Conservation (phyloP, 129 eudicot species). For the Artemisia annua region DNA sequence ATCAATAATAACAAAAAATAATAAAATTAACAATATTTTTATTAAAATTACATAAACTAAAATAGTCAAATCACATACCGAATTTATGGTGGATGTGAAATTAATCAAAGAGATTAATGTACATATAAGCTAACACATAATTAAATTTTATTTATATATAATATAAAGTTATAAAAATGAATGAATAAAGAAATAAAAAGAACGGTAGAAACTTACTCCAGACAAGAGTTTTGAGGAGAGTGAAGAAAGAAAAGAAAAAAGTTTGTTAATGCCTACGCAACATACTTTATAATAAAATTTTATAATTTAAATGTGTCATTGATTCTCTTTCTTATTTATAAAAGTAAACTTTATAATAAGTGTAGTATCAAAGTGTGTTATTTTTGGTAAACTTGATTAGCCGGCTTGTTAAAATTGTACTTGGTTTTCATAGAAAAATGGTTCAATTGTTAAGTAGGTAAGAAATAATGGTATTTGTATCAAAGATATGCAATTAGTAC, state of each 20-base stretch:
- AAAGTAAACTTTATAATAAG: conserved; percentile 9
- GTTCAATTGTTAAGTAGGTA: no score
- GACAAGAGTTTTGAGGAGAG: conserved; percentile 23
- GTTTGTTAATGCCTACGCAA: conserved; percentile 14
- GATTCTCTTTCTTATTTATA: conserved; percentile 19
- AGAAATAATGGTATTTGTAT: no score
- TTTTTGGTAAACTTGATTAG: background rate
- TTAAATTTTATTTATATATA: background rate
- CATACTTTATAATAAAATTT: background rate
- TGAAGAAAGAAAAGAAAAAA: conserved; percentile 13
- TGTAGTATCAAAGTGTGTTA: no score
- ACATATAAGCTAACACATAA: background rate
- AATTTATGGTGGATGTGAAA: conserved; percentile 4
- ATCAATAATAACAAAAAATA: background rate
- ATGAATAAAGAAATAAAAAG: background rate
- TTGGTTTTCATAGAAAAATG: no score
- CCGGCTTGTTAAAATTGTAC: no score
- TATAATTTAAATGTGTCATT: background rate
- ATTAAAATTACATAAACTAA: conserved; percentile 2
- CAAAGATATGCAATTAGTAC: no score
- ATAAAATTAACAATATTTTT: conserved; percentile 5
- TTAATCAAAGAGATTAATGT: conserved; percentile 1
- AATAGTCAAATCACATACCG: conserved; percentile 13
- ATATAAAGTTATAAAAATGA: background rate
- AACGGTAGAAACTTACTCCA: conserved; percentile 13